Conservation (phyloP, 495 filamentous ascomycete genomes). For the Neurospora sp. region DNA sequence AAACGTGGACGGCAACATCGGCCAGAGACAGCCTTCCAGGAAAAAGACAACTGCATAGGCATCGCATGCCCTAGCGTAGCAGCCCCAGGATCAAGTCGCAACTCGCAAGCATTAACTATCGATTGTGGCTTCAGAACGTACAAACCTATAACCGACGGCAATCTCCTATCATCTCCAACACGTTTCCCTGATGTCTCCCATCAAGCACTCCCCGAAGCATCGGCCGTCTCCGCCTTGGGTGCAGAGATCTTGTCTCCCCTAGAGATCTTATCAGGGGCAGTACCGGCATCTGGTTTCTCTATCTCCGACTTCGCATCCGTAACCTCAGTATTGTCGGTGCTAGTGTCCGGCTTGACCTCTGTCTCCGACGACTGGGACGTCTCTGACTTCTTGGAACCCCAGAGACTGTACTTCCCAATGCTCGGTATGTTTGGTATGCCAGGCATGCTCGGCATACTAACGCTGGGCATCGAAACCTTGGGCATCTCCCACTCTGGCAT, state of each 20-base stretch:
- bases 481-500: constrained; percentile 16
- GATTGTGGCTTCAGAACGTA: background rate
- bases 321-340: background rate
- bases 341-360: background rate
- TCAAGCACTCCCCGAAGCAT: background rate
- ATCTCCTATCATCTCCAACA: background rate
- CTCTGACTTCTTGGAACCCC: constrained; percentile 7
- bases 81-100: background rate
- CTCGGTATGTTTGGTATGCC: constrained; percentile 13
- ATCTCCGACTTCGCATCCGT: background rate
- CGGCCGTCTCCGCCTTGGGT: background rate
- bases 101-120: background rate
- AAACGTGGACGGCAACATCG: background rate
- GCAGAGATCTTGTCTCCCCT: background rate
- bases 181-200: background rate
- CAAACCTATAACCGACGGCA: background rate
- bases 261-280: background rate
- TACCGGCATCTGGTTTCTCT: background rate
- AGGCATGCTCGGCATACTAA: constrained; percentile 17
- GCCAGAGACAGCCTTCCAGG: background rate
- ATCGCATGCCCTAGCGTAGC: background rate
- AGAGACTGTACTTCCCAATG: constrained; percentile 12
- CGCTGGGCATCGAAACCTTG: constrained; percentile 18
- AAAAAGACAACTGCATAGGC: background rate
- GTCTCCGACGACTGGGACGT: background rate